Evolutionary conservation across 805 yeast genomes (phyloP), one percentile per base, ranked within the genome.

Genomic region (Crinitomyces ghanaensis): DNA sequence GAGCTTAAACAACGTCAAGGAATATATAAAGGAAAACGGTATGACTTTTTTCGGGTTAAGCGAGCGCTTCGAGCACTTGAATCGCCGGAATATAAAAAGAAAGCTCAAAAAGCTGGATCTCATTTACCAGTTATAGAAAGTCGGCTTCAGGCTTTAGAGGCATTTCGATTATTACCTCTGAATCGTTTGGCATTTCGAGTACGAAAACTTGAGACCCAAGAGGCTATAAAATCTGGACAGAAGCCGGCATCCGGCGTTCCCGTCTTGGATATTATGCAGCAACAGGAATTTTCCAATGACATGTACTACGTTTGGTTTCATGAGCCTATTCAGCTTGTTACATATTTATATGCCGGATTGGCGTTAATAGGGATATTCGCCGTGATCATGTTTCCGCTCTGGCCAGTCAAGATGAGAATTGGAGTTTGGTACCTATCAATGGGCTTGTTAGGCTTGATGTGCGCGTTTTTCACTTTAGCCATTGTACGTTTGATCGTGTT

Each of bases 371-470:
- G 71, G 15, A 66, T 79, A 3, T 72, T 79, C 44, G 64, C 72
- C 2, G 34, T 77, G 19, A 73, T 81, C 22, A 62, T 80, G 49
- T 91, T 84, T 75, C 98, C 97, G 42, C 67, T 91, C 49, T 91
- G 98, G 98, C 98, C 98, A 18, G 50, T 64, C 23, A 73, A 77
- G 57, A 75, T 91, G 91, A 77, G 93, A 54, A 67, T 68, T 35
- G 93, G 91, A 27, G 95, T 83, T 20, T 91, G 94, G 81, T 91
- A 85, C 54, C 53, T 84, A 34, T 80, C 95, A 21, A 71, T 88
- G 66, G 79, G 71, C 5, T 59, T 76, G 35, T 60, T 91, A 41
- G 85, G 81, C 0, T 58, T 88, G 23, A 64, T 91, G 28, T 85
- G 74, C 4, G 60, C 71, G 30, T 78, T 91, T 57, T 79, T 91